Base-by-base conservation (phyloP, 2,329 filamentous ascomycete genomes). In the Cladosporium sphaerospermum region DNA sequence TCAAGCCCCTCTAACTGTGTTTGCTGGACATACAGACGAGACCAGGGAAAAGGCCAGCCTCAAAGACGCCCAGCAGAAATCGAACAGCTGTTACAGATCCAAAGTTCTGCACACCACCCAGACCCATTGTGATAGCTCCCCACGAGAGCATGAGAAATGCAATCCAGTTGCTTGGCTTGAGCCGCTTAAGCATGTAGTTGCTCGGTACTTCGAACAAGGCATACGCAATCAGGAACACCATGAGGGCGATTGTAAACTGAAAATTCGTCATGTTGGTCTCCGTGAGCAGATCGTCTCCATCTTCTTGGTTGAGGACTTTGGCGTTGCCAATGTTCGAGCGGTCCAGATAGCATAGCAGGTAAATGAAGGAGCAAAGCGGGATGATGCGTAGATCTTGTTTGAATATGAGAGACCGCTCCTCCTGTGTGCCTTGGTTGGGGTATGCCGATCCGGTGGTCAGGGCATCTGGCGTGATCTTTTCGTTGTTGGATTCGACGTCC, bases 301-400 rank as follows among this genome's bases (percentile, higher is more conserved):
- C 78, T 9, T 79, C 73, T 16, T 76, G 71, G 63, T 88, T 86
- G 56, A 87, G 73, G 23, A 86, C 80, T 67, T 39, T 81, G 1
- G 51, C 51, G 7, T 53, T 53, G 28, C 56, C 59, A 13, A 88
- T 86, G 66, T 87, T 88, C 52, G 81, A 78, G 41, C 81, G 75
- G 67, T 87, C 84, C 19, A 87, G 76, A 64, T 84, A 86, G 67
- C 81, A 84, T 18, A 87, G 75, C 43, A 87, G 74, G 65, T 85
- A 88, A 47, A 87, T 84, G 49, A 67, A 71, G 6, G 81, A 79
- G n/a, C 75, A 80, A 11, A 86, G 69, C 1, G 84, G 83, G 11
- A 86, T 71, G 53, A 87, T 84, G 52, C 79, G 75, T 14, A 79
- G 55, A 64, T 87, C 84, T 61, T 85, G 82, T 44, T 63, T 62